These are phyloP conservation scores for Aspergillus pseudonomiae DNA, from an alignment of 2,329 filamentous ascomycete genomes.

Conservation along the genomic window DNA sequence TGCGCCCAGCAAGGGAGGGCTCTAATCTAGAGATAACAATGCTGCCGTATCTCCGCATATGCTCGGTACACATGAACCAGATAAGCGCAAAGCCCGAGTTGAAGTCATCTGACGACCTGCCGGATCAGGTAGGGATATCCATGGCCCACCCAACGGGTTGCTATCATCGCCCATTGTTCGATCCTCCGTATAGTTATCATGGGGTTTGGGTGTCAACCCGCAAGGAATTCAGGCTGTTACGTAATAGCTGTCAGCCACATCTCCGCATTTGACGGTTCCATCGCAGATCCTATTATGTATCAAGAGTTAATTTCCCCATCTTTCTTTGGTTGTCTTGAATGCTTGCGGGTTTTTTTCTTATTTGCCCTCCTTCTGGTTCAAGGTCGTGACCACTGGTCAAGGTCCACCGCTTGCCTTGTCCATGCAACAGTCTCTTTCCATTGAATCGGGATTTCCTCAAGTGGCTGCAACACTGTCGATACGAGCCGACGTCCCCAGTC, in stretches of 20 bases:
- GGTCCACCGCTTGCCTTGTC: conserved; percentile 28
- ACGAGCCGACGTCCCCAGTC: conserved; percentile 36
- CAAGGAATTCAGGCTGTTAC: not conserved
- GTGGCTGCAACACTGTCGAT: conserved; percentile 28
- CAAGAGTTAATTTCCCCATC: not conserved
- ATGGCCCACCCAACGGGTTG: not conserved
- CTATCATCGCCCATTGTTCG: not conserved
- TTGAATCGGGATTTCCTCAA: conserved; percentile 29
- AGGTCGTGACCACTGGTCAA: conserved; percentile 14
- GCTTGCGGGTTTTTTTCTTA: not conserved
- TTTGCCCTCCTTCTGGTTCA: not conserved
- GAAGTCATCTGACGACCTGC: not conserved
- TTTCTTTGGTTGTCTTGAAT: conserved; percentile 1
- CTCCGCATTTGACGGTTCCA: not conserved
- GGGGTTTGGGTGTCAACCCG: too few relatives aligned
- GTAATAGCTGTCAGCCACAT: not conserved
- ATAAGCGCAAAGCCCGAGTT: not conserved
- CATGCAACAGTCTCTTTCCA: conserved; percentile 34
- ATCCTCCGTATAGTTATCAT: not conserved
- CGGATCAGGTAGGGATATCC: not conserved
- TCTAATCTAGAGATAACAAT: not conserved
- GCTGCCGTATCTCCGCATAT: not conserved
- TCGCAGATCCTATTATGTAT: not conserved
- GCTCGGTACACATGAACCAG: not conserved
- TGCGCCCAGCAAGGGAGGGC: not conserved